Conservation (phyloP, 139 green algal genomes). For the Chlorella sp. region DNA sequence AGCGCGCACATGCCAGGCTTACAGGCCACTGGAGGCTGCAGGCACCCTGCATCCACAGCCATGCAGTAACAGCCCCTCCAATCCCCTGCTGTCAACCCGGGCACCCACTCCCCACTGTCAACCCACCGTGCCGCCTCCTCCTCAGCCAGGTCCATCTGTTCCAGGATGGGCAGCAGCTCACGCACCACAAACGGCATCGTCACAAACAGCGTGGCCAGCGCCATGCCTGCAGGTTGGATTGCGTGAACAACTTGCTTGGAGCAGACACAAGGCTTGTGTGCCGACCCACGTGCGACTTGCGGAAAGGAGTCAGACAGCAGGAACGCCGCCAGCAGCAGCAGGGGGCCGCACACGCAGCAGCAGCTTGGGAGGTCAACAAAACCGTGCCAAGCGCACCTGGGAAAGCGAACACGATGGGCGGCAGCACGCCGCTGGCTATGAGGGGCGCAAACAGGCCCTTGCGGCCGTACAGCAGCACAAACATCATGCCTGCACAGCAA, state of each 20-base stretch:
- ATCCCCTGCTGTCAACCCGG: too few relatives aligned
- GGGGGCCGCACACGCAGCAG: too few relatives aligned
- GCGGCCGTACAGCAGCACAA: constrained; percentile 90
- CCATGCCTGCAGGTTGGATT: constrained; percentile 69
- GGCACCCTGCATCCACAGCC: too few relatives aligned
- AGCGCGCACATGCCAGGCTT: too few relatives aligned
- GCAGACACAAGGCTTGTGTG: too few relatives aligned
- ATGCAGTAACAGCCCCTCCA: too few relatives aligned
- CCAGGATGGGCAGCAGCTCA: constrained; percentile 89
- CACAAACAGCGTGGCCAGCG: constrained; percentile 89
- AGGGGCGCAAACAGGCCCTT: constrained; percentile 84
- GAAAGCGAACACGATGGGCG: constrained; percentile 86
- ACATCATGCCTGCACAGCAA: constrained; percentile 71
- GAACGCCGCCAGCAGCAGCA: too few relatives aligned
- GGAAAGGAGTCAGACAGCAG: too few relatives aligned
- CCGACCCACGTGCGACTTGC: too few relatives aligned
- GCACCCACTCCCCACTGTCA: background rate
- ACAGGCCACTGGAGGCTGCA: too few relatives aligned
- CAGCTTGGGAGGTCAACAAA: background rate
- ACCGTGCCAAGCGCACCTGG: constrained; percentile 58
- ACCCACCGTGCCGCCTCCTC: constrained; percentile 81
- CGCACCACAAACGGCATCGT: constrained; percentile 89
- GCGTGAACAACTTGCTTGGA: too few relatives aligned
- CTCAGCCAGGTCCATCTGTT: constrained; percentile 79
- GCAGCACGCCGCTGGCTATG: constrained; percentile 67